phyloP scores from a whole-genome alignment of 2,329 filamentous ascomycete genomes.

The Sclerotinia borealis region DNA sequence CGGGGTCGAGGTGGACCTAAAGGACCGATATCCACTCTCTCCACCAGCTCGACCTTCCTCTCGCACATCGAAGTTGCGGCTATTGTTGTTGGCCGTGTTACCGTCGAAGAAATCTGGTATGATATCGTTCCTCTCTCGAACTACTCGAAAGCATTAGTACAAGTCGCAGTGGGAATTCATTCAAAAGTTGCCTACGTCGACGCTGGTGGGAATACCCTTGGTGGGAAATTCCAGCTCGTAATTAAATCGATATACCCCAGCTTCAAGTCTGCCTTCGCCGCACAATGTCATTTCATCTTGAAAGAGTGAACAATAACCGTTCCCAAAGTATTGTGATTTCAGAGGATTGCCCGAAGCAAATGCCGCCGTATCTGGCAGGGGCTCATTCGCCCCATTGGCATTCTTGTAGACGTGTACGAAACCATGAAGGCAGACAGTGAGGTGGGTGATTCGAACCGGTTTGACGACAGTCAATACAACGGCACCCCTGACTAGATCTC shows the following conservation, averaged over 20 bases:
- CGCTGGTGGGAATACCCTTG: constrained; percentile 75
- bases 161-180: not conserved
- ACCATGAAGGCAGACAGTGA: constrained; percentile 71
- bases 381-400: constrained; percentile 49
- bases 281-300: constrained; percentile 77
- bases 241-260: constrained; percentile 73
- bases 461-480: constrained; percentile 69
- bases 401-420: constrained; percentile 73
- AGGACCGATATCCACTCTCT: constrained; percentile 77
- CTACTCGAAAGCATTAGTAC: constrained; percentile 40
- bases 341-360: constrained; percentile 34
- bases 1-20: constrained; percentile 69
- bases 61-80: constrained; percentile 75
- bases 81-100: constrained; percentile 85
- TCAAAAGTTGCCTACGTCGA: constrained; percentile 63
- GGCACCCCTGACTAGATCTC: constrained; percentile 65
- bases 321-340: constrained; percentile 57
- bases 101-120: constrained; percentile 82
- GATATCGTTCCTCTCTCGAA: constrained; percentile 92
- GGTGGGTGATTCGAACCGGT: constrained; percentile 70
- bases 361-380: constrained; percentile 33
- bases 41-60: constrained; percentile 70
- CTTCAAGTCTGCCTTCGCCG: constrained; percentile 68
- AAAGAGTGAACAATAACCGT: constrained; percentile 74
- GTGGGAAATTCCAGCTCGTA: constrained; percentile 67